A percentile compares a stretch with the other conserved stretches of the same genome.
These are phyloP conservation scores for Tuber melanosporum DNA, from an alignment of 495 filamentous ascomycete species.

Conservation along the genomic window DNA sequence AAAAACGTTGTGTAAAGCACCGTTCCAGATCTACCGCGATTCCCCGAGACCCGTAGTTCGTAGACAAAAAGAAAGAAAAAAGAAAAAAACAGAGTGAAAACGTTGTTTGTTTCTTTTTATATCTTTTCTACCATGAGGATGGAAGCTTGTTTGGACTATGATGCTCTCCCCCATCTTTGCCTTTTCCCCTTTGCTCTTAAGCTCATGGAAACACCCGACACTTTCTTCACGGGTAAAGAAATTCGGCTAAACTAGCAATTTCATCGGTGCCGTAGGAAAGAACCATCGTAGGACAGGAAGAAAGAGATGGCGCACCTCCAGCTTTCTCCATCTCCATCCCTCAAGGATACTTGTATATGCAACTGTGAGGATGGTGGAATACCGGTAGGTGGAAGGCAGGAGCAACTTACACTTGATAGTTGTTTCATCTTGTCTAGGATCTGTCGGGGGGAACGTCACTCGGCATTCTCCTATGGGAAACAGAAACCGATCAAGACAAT, in stretches of 20 bases:
- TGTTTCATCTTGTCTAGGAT: background rate
- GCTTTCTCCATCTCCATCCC: background rate
- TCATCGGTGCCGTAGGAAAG: background rate
- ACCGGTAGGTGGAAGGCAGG: background rate
- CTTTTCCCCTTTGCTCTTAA: background rate
- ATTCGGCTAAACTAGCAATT: slow-evolving; percentile 5
- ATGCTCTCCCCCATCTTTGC: background rate
- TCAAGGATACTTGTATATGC: background rate
- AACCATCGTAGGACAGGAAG: background rate
- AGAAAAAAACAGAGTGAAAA: background rate
- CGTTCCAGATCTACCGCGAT: background rate
- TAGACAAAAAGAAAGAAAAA: background rate
- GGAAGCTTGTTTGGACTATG: background rate
- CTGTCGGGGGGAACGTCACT: background rate
- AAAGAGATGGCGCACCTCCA: background rate
- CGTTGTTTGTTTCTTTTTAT: background rate
- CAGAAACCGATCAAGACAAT: background rate
- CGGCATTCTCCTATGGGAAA: background rate
- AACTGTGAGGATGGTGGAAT: background rate
- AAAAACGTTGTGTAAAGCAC: background rate
- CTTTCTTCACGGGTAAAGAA: background rate
- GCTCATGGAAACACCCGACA: background rate
- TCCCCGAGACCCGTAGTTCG: slow-evolving; percentile 1
- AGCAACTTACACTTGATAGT: background rate
- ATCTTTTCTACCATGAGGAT: background rate